These are phyloP conservation scores for Bacidia rubella DNA, from an alignment of 495 filamentous ascomycete species.

Conservation along the genomic window DNA sequence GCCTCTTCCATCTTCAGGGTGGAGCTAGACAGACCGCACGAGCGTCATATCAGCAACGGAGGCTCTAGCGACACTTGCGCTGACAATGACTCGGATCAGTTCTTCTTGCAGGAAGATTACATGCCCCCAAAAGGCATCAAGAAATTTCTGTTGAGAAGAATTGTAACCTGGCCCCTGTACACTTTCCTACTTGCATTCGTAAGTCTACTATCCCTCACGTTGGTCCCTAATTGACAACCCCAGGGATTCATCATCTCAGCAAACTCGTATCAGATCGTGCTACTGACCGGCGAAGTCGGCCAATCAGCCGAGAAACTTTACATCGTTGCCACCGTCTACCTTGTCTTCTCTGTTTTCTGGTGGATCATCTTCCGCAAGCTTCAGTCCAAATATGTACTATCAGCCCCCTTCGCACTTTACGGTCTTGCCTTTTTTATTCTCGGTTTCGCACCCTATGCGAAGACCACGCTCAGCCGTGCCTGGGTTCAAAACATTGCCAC, in stretches of 20 bases:
- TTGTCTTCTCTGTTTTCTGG: constrained; percentile 47
- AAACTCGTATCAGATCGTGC: constrained; percentile 56
- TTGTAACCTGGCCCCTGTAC: constrained; percentile 59
- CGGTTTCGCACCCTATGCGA: constrained; percentile 35
- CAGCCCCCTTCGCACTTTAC: constrained; percentile 44
- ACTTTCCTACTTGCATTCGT: constrained; percentile 51
- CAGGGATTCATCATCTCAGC: constrained; percentile 50
- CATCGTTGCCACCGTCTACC: constrained; percentile 47
- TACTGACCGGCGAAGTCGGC: constrained; percentile 46
- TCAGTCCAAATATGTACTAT: constrained; percentile 43
- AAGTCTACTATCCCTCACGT: constrained; percentile 5
- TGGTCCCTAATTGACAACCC: not conserved
- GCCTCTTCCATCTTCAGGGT: constrained; percentile 28
- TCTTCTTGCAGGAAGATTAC: constrained; percentile 50
- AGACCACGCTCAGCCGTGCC: constrained; percentile 23
- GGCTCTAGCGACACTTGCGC: not conserved
- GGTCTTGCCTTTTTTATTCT: constrained; percentile 47
- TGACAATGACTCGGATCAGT: constrained; percentile 30
- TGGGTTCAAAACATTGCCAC: constrained; percentile 47
- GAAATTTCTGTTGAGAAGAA: constrained; percentile 36
- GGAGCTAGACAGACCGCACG: not conserved
- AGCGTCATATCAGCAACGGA: not conserved
- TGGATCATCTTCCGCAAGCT: constrained; percentile 45
- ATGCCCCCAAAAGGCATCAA: constrained; percentile 51
- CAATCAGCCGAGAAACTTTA: constrained; percentile 50